A percentile compares a stretch with the other conserved stretches of the same genome.
Conservation (phyloP, 1,139 yeast species). For the Taiozyma sp. region DNA sequence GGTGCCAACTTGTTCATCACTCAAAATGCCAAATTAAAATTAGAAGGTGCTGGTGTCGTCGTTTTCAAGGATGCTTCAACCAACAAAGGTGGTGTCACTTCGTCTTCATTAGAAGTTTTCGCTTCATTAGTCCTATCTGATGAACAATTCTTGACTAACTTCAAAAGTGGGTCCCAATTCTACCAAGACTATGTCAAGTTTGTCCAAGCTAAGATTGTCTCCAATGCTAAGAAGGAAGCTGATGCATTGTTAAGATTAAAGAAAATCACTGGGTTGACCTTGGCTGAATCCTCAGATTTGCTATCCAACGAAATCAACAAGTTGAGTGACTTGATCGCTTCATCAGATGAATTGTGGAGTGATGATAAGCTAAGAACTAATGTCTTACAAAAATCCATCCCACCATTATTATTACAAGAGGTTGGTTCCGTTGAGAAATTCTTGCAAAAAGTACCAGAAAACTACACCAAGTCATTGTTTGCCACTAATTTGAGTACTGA, state of each 20-base stretch:
- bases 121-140: slow-evolving; percentile 94
- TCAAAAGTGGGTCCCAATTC: slow-evolving; percentile 54
- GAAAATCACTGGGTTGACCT: slow-evolving; percentile 41
- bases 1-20: slow-evolving; percentile 97
- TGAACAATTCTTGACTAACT: slow-evolving; percentile 62
- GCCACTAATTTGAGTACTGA: slow-evolving; percentile 88
- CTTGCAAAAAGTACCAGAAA: slow-evolving; percentile 75
- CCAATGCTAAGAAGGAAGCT: slow-evolving; percentile 82
- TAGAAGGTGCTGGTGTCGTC: slow-evolving; percentile 83
- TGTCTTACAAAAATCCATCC: slow-evolving; percentile 73
- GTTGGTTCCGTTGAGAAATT: slow-evolving; percentile 77
- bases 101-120: slow-evolving; percentile 91
- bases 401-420: slow-evolving; percentile 61
- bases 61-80: slow-evolving; percentile 96
- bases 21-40: slow-evolving; percentile 83
- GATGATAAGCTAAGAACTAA: slow-evolving; percentile 75
- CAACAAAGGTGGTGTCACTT: slow-evolving; percentile 98
- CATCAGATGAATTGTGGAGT: slow-evolving; percentile 83
- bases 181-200: slow-evolving; percentile 79
- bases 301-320: slow-evolving; percentile 84
- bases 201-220: slow-evolving; percentile 71
- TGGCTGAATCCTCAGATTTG: slow-evolving; percentile 79
- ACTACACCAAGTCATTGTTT: slow-evolving; percentile 84
- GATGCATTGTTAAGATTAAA: slow-evolving; percentile 82
- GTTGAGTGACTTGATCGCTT: slow-evolving; percentile 82